These are phyloP conservation scores for Kandelia obovata DNA, from an alignment of 345 rosid species.

Conservation along the genomic window DNA sequence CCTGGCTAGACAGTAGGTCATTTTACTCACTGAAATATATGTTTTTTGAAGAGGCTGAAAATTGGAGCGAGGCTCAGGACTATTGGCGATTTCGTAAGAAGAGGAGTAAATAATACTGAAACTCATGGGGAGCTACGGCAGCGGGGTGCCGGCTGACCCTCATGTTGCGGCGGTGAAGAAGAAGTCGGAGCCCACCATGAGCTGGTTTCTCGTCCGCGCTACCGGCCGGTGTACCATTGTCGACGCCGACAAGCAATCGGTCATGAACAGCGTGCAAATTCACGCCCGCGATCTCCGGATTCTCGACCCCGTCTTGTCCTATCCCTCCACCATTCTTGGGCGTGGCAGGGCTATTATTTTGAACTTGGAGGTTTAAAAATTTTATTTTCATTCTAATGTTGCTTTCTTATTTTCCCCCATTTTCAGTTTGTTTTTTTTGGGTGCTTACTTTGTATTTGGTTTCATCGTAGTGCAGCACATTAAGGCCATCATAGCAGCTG, in stretches of 20 bases:
- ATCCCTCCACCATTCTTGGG: too few species aligned
- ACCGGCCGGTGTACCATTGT: conserved; percentile 48
- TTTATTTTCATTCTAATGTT: conserved; percentile 1
- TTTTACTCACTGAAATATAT: too few species aligned
- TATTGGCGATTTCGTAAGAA: too few species aligned
- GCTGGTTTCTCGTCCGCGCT: conserved; percentile 59
- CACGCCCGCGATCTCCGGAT: conserved; percentile 98
- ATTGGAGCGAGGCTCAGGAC: too few species aligned
- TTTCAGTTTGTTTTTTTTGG: neutral
- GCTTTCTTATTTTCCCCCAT: neutral
- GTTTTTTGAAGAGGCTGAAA: too few species aligned
- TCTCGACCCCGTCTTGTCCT: conserved; percentile 60
- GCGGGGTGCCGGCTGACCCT: conserved; percentile 66
- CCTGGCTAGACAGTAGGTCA: too few species aligned
- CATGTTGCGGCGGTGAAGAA: conserved; percentile 48
- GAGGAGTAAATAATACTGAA: too few species aligned
- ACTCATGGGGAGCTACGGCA: conserved; percentile 55
- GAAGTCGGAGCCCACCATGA: conserved; percentile 55
- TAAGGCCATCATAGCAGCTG: conserved; percentile 90
- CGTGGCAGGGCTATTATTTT: too few species aligned
- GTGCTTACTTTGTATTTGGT: neutral
- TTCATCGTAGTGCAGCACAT: conserved; percentile 56
- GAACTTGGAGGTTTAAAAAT: conserved; percentile 30
- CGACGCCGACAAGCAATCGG: conserved; percentile 73
- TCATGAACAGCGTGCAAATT: conserved; percentile 93